A percentile compares a stretch with the other conserved stretches of the same genome.
Conservation (phyloP, 2,329 filamentous ascomycete species). For the Plectosphaerella plurivora region DNA sequence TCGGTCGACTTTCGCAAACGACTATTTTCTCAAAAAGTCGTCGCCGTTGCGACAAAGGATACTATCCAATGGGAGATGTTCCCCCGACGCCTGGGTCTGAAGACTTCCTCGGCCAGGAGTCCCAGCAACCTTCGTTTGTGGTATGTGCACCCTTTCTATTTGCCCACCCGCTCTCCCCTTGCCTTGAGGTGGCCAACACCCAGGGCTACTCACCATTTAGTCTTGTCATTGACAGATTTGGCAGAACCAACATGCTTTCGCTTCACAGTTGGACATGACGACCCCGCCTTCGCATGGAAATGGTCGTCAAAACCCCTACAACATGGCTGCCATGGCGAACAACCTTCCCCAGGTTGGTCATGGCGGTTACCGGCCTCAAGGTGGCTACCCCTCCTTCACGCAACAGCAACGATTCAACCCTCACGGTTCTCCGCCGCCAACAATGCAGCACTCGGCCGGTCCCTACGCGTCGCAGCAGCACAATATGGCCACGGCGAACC, state of each 20-base stretch:
- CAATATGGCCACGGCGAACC: slow-evolving; percentile 30
- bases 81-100: slow-evolving; percentile 14
- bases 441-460: slow-evolving; percentile 30
- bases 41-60: not conserved
- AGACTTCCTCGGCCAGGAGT: slow-evolving; percentile 12
- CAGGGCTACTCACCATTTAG: too few relatives aligned
- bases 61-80: slow-evolving; percentile 28
- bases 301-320: slow-evolving; percentile 32
- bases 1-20: too few relatives aligned
- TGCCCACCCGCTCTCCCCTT: slow-evolving; percentile 1
- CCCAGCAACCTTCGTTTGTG: slow-evolving; percentile 9
- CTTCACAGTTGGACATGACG: slow-evolving; percentile 37
- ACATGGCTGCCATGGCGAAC: slow-evolving; percentile 40
- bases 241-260: slow-evolving; percentile 32
- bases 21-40: too few relatives aligned
- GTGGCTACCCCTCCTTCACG: slow-evolving; percentile 28
- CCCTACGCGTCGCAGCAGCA: slow-evolving; percentile 32
- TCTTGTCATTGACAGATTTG: slow-evolving; percentile 13
- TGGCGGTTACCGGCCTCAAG: slow-evolving; percentile 27
- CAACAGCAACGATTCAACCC: slow-evolving; percentile 27
- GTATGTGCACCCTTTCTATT: slow-evolving; percentile 5
- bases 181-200: slow-evolving; percentile 8
- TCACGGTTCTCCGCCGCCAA: slow-evolving; percentile 25
- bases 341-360: slow-evolving; percentile 32
- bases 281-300: slow-evolving; percentile 16